Percentiles rank a stretch among this genome's conserved stretches.
Evolutionary conservation across 1,284 basidiomycete species (phyloP).

Genomic region (Ceratobasidium sp.): DNA sequence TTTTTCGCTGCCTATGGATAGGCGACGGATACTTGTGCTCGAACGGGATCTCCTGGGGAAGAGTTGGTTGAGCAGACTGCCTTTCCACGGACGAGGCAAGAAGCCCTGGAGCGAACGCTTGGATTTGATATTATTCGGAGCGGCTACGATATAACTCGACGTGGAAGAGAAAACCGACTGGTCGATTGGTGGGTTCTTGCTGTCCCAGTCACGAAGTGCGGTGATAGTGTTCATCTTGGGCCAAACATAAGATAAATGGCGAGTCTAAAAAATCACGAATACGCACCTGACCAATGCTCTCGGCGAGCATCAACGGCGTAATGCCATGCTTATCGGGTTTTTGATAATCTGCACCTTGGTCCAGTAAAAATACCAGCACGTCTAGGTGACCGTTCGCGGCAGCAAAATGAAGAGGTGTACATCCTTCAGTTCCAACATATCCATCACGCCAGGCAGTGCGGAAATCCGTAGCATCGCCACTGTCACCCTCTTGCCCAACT

Average conservation of each 20-base stretch:
- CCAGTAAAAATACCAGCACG: conserved; percentile 81
- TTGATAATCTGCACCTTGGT: conserved; percentile 81
- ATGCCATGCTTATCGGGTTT: conserved; percentile 87
- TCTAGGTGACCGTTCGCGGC: conserved; percentile 88
- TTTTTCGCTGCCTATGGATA: neutral
- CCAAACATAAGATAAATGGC: too few relatives aligned
- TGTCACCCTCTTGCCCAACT: conserved; percentile 4
- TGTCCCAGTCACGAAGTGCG: too few relatives aligned
- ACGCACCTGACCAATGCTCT: conserved; percentile 47
- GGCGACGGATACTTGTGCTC: conserved; percentile 1
- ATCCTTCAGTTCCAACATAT: conserved; percentile 13
- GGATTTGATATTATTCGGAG: too few relatives aligned
- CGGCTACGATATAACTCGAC: too few relatives aligned
- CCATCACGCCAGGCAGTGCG: conserved; percentile 28
- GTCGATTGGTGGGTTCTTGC: too few relatives aligned
- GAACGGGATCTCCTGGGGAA: neutral
- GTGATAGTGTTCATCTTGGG: too few relatives aligned
- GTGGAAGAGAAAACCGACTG: too few relatives aligned
- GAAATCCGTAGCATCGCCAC: conserved; percentile 28
- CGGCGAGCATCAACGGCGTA: conserved; percentile 71
- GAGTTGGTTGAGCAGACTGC: neutral
- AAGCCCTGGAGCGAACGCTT: conserved; percentile 44
- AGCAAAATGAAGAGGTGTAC: conserved; percentile 92
- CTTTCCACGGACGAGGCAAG: conserved; percentile 21
- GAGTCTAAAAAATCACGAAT: too few relatives aligned